A percentile compares a stretch with the other conserved stretches of the same genome.
phyloP scores from a whole-genome alignment of 768 basidiomycete genomes.

The Gloeostereum incarnatum region DNA sequence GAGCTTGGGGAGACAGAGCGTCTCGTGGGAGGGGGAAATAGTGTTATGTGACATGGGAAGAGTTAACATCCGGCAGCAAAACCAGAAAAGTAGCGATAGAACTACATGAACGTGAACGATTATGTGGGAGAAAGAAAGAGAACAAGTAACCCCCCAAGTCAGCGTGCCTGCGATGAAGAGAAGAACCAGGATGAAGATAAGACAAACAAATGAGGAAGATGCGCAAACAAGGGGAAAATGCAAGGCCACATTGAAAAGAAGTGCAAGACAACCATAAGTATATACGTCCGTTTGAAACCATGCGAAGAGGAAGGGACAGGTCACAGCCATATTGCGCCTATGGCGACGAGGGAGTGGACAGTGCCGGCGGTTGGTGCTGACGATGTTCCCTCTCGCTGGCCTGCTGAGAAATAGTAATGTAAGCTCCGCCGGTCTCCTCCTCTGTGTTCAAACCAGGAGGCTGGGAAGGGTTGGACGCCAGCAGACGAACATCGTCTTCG shows the following conservation, averaged over 20 bases:
- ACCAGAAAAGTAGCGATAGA: no score
- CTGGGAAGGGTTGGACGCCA: constrained; percentile 44
- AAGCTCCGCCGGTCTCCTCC: constrained; percentile 77
- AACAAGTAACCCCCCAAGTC: constrained; percentile 10
- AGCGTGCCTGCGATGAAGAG: constrained; percentile 6
- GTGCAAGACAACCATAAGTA: no score
- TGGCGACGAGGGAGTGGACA: constrained; percentile 17
- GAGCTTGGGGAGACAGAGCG: no score
- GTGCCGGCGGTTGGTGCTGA: constrained; percentile 16
- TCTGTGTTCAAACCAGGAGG: constrained; percentile 58
- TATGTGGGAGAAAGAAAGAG: no score
- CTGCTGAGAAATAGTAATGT: constrained; percentile 78
- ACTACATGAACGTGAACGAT: no score
- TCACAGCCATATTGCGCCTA: constrained; percentile 9
- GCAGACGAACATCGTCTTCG: constrained; percentile 47
- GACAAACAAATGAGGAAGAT: constrained; percentile 7
- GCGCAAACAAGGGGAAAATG: constrained; percentile 10
- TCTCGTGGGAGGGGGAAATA: no score
- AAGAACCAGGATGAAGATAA: constrained; percentile 5
- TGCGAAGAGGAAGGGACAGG: constrained; percentile 11
- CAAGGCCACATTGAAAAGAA: background rate
- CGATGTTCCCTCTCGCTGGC: constrained; percentile 63
- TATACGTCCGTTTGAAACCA: constrained; percentile 11
- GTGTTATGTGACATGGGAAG: no score
- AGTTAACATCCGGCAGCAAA: no score